A percentile compares a stretch with the other conserved stretches of the same genome.
These are phyloP conservation scores for Dioszegia aurantiaca DNA, from an alignment of 768 basidiomycete genomes.

Conservation along the genomic window DNA sequence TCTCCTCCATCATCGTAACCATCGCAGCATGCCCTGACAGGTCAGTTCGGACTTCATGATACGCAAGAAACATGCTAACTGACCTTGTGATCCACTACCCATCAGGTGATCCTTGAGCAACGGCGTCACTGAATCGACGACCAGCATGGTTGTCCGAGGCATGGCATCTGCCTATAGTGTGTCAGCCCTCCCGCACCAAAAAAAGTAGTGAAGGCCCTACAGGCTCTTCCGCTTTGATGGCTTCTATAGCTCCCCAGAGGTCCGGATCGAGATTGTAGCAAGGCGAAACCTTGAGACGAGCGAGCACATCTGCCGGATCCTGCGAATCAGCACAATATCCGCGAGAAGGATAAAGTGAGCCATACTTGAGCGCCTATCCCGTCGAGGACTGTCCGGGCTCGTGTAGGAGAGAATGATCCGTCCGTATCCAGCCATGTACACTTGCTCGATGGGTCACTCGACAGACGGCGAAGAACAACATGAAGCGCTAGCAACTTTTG, in stretches of 20 bases:
- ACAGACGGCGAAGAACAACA: conserved; percentile 28
- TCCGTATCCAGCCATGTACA: conserved; percentile 49
- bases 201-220: conserved; percentile 17
- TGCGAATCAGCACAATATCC: conserved; percentile 3
- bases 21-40: conserved; percentile 39
- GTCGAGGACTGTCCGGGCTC: conserved; percentile 36
- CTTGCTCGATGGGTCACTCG: conserved; percentile 19
- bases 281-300: conserved; percentile 27
- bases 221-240: conserved; percentile 21
- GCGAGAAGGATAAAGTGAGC: neutral
- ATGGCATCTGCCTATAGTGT: neutral
- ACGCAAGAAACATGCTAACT: neutral
- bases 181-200: neutral
- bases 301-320: conserved; percentile 23
- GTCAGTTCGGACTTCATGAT: neutral
- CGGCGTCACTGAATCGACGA: conserved; percentile 39
- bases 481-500: conserved; percentile 45
- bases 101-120: conserved; percentile 45
- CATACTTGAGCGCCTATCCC: conserved; percentile 27
- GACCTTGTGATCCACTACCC: conserved; percentile 40
- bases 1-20: conserved; percentile 36
- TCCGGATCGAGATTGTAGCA: conserved; percentile 42
- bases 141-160: conserved; percentile 29
- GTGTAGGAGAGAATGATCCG: conserved; percentile 38
- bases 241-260: conserved; percentile 27